phyloP scores from a whole-genome alignment of 352 stramenopile species.

The Bremia lactucae region DNA sequence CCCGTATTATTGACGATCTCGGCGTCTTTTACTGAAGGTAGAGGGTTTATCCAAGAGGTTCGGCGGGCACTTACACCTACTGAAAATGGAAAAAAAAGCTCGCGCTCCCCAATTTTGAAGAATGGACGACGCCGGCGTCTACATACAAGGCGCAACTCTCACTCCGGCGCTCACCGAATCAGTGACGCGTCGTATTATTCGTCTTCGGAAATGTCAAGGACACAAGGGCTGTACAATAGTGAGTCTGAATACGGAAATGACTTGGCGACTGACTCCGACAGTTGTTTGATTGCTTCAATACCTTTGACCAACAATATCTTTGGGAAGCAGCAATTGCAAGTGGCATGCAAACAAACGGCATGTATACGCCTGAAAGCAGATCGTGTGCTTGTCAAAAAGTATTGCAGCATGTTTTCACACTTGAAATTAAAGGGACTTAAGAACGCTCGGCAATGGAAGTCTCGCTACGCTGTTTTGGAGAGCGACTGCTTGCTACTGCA shows the following conservation, averaged over 20 bases:
- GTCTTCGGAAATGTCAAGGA: conserved; percentile 24
- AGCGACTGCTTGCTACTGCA: conserved; percentile 55
- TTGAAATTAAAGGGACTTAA: conserved; percentile 55
- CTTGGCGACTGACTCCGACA: conserved; percentile 1
- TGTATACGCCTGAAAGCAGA: conserved; percentile 58
- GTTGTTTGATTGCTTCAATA: conserved; percentile 1
- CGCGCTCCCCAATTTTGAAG: conserved; percentile 6
- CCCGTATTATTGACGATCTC: conserved; percentile 25
- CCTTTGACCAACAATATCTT: conserved; percentile 5
- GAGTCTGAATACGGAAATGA: conserved; percentile 12
- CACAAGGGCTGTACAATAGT: conserved; percentile 16
- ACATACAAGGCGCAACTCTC: conserved; percentile 15
- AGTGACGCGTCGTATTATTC: conserved; percentile 12
- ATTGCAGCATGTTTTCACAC: conserved; percentile 65
- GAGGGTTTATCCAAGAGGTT: conserved; percentile 8
- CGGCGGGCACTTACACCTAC: conserved; percentile 30
- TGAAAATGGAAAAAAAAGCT: conserved; percentile 7
- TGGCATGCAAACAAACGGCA: conserved; percentile 8
- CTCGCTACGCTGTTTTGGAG: conserved; percentile 69
- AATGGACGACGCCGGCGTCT: not conserved
- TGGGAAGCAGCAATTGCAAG: not conserved
- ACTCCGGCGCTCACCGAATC: conserved; percentile 12
- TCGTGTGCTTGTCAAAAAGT: conserved; percentile 70
- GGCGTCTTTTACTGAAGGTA: not conserved
- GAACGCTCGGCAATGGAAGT: conserved; percentile 67